Evolutionary conservation across 176 grass and related monocot species (phyloP), one percentile per base, ranked within the genome.

Genomic region (Avena atlantica): DNA sequence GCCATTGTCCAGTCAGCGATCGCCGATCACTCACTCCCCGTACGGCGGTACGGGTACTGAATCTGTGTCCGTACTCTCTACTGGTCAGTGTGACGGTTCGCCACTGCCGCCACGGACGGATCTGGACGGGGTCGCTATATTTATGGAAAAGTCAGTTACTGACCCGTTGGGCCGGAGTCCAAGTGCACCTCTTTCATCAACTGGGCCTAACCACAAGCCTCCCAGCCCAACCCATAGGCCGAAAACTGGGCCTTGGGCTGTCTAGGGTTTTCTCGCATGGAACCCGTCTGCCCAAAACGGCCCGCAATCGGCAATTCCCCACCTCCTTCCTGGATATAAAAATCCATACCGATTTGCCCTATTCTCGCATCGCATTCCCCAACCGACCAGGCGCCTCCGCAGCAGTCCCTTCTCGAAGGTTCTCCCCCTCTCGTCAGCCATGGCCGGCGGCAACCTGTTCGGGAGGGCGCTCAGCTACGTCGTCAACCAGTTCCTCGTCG

Each of bases 391-490:
- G 62, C 62, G 23, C 62, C 62, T 27, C 24, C 62, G 25, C 62
- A 65, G 2, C 24, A 2, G 0, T 1, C 29, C 3, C 13, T 21
- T 89, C 83, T 25, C 34, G 74, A 87, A 91, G 76, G 50, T 85
- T 81, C 40, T 8, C 15, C 17, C 5, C 16, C 10, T 9, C 9
- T 11, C 16, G 2, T 27, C 9, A 15, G 60, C 62, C 85, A 94
- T 96, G 92, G 94, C 92, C 29, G 94, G 87, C 24, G 89, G 92
- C 15, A 90, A 92, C 76, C 61, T 94, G 15, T 77, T 96, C 85
- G 85, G 85, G 50, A 91, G 94, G 86, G 83, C 80, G 16, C 65
- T 93, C 13, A 75, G 87, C 85, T 94, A 96, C 87, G 79, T 88
- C 48, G 82, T 96, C 62, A 92, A 94, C 81, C 78, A 96, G 86